Percentiles rank a stretch among this genome's conserved stretches.
Conservation (phyloP, 2,329 filamentous ascomycete genomes). For the Trichoderma aggressivum region DNA sequence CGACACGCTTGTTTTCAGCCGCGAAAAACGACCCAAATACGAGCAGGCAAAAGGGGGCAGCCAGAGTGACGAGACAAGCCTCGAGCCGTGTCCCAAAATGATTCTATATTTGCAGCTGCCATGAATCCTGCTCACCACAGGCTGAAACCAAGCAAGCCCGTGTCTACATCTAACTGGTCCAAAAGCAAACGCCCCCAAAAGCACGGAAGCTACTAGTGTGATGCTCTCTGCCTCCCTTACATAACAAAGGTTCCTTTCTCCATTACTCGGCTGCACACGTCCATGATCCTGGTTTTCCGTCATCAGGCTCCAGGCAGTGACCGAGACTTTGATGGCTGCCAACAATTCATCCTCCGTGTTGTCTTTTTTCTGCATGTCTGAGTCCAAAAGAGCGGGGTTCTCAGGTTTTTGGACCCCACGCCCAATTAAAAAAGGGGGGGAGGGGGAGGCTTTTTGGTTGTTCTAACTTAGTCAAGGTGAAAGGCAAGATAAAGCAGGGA, state of each 20-base stretch:
- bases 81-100: neutral
- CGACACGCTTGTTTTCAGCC: neutral
- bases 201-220: neutral
- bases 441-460: neutral
- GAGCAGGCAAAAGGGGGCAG: neutral
- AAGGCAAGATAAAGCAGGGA: neutral
- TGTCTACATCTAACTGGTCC: slow-evolving; percentile 20
- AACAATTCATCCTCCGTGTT: neutral
- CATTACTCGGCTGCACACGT: neutral
- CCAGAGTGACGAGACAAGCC: neutral
- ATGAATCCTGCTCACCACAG: slow-evolving; percentile 11
- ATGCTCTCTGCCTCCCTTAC: slow-evolving; percentile 13
- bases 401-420: neutral
- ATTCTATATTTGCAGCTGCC: slow-evolving; percentile 17
- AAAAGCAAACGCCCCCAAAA: slow-evolving; percentile 11
- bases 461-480: neutral
- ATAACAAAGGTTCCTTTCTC: neutral
- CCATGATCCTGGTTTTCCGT: neutral
- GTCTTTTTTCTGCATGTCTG: neutral
- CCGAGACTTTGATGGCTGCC: neutral
- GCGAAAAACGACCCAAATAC: neutral
- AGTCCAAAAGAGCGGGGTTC: neutral
- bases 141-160: slow-evolving; percentile 13
- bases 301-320: neutral
- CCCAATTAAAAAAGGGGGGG: neutral